phyloP scores from a whole-genome alignment of 176 grass and related monocot genomes.

The Ensete ventricosum region DNA sequence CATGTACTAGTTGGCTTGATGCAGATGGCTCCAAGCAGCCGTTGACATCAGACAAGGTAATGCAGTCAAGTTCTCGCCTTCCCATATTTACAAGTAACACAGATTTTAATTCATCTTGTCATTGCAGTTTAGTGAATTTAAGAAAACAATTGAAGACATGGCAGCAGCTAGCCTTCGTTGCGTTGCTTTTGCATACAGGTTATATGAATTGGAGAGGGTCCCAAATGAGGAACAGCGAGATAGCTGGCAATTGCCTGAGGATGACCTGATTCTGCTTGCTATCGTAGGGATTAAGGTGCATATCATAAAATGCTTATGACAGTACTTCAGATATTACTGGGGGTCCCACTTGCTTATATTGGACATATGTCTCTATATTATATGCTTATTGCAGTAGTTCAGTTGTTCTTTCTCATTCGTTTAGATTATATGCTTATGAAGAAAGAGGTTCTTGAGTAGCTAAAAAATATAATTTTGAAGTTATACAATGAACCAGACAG shows the following conservation, averaged over 20 bases:
- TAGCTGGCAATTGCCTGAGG: slow-evolving; percentile 77
- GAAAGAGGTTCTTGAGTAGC: too few relatives aligned
- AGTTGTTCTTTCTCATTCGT: background rate
- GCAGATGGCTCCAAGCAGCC: slow-evolving; percentile 44
- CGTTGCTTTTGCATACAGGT: slow-evolving; percentile 79
- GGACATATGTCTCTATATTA: background rate
- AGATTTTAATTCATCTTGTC: background rate
- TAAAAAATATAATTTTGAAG: too few relatives aligned
- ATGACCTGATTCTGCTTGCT: slow-evolving; percentile 60
- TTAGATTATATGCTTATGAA: background rate
- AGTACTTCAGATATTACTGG: background rate
- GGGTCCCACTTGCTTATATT: background rate
- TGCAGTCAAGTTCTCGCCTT: background rate
- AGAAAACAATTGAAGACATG: slow-evolving; percentile 80
- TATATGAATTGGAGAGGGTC: slow-evolving; percentile 42
- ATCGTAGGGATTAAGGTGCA: slow-evolving; percentile 86
- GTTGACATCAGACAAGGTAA: slow-evolving; percentile 61
- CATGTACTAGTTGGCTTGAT: slow-evolving; percentile 70
- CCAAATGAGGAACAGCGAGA: slow-evolving; percentile 66
- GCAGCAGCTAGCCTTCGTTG: slow-evolving; percentile 67
- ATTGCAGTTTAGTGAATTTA: slow-evolving; percentile 60
- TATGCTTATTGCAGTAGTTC: too few relatives aligned
- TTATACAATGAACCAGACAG: too few relatives aligned
- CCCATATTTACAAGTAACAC: background rate
- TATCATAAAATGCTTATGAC: background rate